These are phyloP conservation scores for Amoebophrya sp. DNA, from an alignment of 169 alveolate genomes.

Conservation along the genomic window DNA sequence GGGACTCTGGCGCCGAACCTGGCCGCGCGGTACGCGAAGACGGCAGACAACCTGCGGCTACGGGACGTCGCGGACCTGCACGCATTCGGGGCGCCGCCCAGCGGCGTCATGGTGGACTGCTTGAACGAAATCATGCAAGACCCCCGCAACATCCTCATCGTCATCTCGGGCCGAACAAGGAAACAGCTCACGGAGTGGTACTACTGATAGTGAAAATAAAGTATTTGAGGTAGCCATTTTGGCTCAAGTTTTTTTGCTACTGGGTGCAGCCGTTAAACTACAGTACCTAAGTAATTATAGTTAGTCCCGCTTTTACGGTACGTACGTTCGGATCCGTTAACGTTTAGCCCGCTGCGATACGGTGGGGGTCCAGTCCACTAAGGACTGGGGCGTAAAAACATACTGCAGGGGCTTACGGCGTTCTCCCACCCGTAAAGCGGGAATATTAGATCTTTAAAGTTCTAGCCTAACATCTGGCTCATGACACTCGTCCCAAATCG, in stretches of 20 bases:
- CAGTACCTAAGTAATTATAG: no score
- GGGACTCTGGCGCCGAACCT: constrained; percentile 45
- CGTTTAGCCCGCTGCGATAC: no score
- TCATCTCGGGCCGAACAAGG: constrained; percentile 40
- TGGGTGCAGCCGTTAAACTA: background rate
- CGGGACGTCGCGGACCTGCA: background rate
- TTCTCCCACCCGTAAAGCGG: no score
- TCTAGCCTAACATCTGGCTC: no score
- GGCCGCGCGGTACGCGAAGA: background rate
- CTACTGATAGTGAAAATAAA: no score
- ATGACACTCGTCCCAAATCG: no score
- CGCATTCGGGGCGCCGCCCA: background rate
- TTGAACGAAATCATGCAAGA: background rate
- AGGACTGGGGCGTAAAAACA: no score
- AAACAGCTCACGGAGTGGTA: constrained; percentile 42
- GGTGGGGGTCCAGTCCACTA: no score
- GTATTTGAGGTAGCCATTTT: constrained; percentile 22
- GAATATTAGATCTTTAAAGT: no score
- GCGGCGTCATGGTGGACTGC: background rate
- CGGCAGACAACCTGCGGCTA: background rate
- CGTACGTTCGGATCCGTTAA: no score
- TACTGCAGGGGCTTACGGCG: no score
- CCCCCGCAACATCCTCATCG: constrained; percentile 33
- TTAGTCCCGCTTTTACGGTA: no score
- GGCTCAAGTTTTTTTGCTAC: background rate